A percentile compares a stretch with the other conserved stretches of the same genome.
phyloP scores from a whole-genome alignment of 441 rosid genomes.

The Monsonia emarginata region DNA sequence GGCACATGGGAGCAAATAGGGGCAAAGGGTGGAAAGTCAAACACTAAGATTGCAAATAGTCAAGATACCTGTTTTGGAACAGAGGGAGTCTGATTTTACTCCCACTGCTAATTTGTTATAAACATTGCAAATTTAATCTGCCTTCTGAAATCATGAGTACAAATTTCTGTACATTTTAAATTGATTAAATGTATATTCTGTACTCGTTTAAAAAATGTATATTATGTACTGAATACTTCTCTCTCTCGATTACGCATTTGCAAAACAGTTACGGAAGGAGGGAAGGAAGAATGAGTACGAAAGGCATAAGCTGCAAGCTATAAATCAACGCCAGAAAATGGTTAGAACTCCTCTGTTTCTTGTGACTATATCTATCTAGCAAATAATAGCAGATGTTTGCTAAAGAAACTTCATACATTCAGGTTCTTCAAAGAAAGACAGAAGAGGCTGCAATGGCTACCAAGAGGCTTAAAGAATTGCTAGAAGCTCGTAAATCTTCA shows the following conservation, averaged over 20 bases:
- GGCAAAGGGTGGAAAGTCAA: too few relatives aligned
- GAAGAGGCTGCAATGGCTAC: conserved; percentile 99
- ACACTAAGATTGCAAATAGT: too few relatives aligned
- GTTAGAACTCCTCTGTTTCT: conserved; percentile 31
- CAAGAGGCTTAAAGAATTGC: conserved; percentile 87
- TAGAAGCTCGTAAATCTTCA: conserved; percentile 87
- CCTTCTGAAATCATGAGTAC: neutral
- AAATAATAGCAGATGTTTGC: conserved; percentile 8
- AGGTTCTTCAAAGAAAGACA: conserved; percentile 99
- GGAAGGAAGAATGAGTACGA: conserved; percentile 94
- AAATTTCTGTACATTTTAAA: neutral
- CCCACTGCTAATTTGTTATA: neutral
- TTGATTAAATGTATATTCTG: neutral
- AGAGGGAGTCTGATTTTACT: neutral
- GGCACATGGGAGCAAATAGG: too few relatives aligned
- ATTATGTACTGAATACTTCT: conserved; percentile 9
- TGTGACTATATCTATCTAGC: neutral
- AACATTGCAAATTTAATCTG: neutral
- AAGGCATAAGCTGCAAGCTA: conserved; percentile 91
- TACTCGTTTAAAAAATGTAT: neutral
- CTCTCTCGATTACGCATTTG: neutral
- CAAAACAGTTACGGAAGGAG: conserved; percentile 73
- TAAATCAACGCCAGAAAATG: conserved; percentile 97
- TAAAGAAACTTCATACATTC: conserved; percentile 18
- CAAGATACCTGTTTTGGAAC: too few relatives aligned